Conservation (phyloP, 2,329 filamentous ascomycete species). For the Pseudogymnoascus sp. region DNA sequence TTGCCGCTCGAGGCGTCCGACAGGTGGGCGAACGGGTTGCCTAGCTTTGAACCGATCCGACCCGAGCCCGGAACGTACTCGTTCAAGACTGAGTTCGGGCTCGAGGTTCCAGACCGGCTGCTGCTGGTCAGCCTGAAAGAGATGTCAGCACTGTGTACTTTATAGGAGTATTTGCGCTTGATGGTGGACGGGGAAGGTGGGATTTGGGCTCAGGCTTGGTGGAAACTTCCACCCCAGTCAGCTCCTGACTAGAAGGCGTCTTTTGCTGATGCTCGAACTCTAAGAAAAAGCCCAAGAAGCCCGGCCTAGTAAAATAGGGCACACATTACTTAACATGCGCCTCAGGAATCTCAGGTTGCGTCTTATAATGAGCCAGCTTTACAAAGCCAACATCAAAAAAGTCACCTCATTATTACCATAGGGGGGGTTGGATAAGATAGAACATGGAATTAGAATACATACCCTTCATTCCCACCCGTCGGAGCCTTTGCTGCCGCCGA, state of each 20-base stretch:
- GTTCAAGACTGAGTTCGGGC: conserved; percentile 21
- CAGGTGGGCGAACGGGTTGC: conserved; percentile 53
- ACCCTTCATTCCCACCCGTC: conserved; percentile 11
- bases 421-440: background rate
- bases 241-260: background rate
- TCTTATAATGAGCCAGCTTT: background rate
- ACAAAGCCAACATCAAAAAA: background rate
- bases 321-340: background rate
- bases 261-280: background rate
- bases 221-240: background rate
- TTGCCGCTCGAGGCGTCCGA: conserved; percentile 48
- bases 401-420: background rate
- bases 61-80: conserved; percentile 17
- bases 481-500: background rate
- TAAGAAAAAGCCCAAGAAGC: background rate
- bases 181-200: background rate
- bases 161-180: background rate
- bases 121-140: background rate
- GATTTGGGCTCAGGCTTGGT: background rate
- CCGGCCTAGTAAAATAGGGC: background rate
- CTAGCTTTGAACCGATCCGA: conserved; percentile 3
- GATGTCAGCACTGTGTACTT: background rate
- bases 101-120: conserved; percentile 6
- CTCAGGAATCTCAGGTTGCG: background rate
- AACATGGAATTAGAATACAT: background rate